Evolutionary conservation across 495 filamentous ascomycete species (phyloP).

Genomic region (Trichoderma asperelloides): DNA sequence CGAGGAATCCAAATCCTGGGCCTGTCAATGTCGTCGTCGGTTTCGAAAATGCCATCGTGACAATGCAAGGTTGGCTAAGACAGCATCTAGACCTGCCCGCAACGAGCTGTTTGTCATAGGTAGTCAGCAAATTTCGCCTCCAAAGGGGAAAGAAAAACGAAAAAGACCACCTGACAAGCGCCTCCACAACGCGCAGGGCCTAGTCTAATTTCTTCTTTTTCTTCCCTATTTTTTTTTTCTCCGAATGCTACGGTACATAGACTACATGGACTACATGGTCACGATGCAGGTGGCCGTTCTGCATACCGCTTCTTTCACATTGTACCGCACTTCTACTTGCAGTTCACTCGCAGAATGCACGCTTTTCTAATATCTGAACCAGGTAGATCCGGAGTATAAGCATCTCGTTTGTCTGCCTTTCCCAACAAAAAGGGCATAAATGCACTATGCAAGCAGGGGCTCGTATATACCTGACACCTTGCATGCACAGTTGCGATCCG

Average conservation of each 20-base stretch:
- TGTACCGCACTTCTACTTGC: background rate
- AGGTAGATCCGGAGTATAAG: background rate
- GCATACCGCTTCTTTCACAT: background rate
- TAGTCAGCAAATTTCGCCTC: constrained; percentile 3
- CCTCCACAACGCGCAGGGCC: constrained; percentile 2
- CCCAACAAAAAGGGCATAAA: constrained; percentile 1
- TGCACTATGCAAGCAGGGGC: background rate
- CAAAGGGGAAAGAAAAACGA: background rate
- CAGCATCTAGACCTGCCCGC: background rate
- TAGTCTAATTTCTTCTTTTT: background rate
- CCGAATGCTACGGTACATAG: background rate
- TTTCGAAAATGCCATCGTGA: constrained; percentile 5
- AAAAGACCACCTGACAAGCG: constrained; percentile 3
- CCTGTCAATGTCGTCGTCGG: background rate
- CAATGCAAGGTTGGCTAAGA: background rate
- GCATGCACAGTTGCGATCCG: background rate
- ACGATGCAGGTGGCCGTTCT: background rate
- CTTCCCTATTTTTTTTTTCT: background rate
- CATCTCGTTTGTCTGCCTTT: background rate
- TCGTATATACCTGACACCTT: background rate
- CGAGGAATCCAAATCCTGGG: background rate
- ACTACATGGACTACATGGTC: background rate
- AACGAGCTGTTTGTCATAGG: background rate
- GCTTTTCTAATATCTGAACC: background rate
- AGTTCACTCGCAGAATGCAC: background rate